Conservation (phyloP, 1,284 basidiomycete species). For the Phylloboletellus chloephorus region DNA sequence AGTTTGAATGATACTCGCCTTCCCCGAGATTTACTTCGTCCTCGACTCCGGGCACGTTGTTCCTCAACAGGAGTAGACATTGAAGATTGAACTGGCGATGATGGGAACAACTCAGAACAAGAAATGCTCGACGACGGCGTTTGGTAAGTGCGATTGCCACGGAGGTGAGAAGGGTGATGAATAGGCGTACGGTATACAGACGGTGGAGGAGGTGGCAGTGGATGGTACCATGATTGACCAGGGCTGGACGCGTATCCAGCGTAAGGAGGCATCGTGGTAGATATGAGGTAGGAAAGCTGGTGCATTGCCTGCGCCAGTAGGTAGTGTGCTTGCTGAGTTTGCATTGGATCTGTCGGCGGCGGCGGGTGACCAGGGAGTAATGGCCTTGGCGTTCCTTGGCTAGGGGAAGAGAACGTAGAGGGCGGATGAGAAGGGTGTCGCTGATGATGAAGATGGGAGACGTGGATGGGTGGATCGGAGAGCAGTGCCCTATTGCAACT, state of each 20-base stretch:
- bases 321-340: constrained; percentile 31
- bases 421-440: constrained; percentile 19
- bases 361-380: constrained; percentile 14
- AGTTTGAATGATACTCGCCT: constrained; percentile 31
- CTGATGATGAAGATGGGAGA: constrained; percentile 9
- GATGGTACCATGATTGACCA: constrained; percentile 20
- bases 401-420: constrained; percentile 13
- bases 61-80: constrained; percentile 20
- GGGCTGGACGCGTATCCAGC: constrained; percentile 14
- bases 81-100: constrained; percentile 24
- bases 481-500: constrained; percentile 1
- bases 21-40: constrained; percentile 23
- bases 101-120: constrained; percentile 16
- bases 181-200: constrained; percentile 14
- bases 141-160: constrained; percentile 15
- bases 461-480: constrained; percentile 3
- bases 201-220: constrained; percentile 4
- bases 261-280: constrained; percentile 28
- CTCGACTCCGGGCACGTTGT: constrained; percentile 13
- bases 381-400: constrained; percentile 7
- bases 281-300: constrained; percentile 30
- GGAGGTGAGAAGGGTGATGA: constrained; percentile 12
- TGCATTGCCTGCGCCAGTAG: constrained; percentile 31
- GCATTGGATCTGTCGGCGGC: constrained; percentile 23
- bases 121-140: constrained; percentile 23